Conservation (phyloP, 768 basidiomycete genomes). For the Paxillus ammoniavirescens region DNA sequence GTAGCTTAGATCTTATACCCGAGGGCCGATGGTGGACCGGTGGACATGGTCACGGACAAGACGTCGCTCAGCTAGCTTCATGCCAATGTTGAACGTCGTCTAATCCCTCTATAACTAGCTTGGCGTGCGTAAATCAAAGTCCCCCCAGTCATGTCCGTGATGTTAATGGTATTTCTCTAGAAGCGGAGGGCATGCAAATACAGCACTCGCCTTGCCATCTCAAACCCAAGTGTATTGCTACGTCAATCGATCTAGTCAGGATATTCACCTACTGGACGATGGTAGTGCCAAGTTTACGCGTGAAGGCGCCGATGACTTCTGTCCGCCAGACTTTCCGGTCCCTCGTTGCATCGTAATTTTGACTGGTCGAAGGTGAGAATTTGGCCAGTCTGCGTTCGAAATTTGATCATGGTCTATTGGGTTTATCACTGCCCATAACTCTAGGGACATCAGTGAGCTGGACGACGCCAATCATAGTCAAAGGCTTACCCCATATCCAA, state of each 20-base stretch:
- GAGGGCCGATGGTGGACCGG: no score
- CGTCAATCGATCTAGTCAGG: constrained; percentile 63
- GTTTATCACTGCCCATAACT: constrained; percentile 93
- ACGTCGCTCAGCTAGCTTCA: no score
- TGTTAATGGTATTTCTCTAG: neutral
- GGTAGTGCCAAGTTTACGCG: constrained; percentile 88
- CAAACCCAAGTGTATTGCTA: constrained; percentile 71
- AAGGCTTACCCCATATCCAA: constrained; percentile 81
- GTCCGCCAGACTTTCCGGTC: constrained; percentile 80
- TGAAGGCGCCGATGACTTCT: constrained; percentile 86
- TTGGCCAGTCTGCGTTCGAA: constrained; percentile 93
- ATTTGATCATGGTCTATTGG: constrained; percentile 95
- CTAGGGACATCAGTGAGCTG: constrained; percentile 9
- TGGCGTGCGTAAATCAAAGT: neutral
- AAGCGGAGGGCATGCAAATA: constrained; percentile 27
- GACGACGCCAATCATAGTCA: neutral
- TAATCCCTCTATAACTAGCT: neutral
- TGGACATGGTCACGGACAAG: no score
- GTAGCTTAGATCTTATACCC: neutral
- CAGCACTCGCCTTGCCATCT: constrained; percentile 79
- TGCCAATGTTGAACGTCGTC: neutral
- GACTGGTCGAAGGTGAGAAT: constrained; percentile 69
- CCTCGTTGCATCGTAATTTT: constrained; percentile 79
- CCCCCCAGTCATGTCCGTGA: neutral
- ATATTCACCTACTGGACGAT: constrained; percentile 71